Conservation (phyloP, 805 yeast genomes). For the Yarrowia divulgata region DNA sequence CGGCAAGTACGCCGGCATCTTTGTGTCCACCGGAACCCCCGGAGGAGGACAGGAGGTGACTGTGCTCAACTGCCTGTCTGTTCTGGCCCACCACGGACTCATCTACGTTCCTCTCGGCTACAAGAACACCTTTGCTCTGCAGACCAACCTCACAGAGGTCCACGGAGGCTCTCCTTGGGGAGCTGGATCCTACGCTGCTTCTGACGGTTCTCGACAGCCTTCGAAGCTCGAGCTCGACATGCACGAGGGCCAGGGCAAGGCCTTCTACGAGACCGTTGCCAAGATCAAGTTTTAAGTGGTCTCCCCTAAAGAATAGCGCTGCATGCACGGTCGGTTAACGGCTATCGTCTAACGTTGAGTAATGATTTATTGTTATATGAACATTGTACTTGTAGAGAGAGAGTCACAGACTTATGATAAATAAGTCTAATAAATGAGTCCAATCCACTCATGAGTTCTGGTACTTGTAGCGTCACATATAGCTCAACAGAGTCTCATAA, state of each 20-base stretch:
- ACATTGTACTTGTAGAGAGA: no score
- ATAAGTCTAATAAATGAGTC: no score
- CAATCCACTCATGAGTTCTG: no score
- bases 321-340: no score
- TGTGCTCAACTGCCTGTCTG: conserved; percentile 61
- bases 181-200: conserved; percentile 78
- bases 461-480: no score
- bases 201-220: conserved; percentile 77
- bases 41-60: conserved; percentile 86
- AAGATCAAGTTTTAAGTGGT: not conserved
- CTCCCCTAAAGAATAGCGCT: no score
- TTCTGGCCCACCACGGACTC: conserved; percentile 77
- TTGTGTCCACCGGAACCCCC: conserved; percentile 72
- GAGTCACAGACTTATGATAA: no score
- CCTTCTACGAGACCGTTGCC: conserved; percentile 59
- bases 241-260: conserved; percentile 71
- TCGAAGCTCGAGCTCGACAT: conserved; percentile 66
- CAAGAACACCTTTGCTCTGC: conserved; percentile 60
- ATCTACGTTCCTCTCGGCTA: conserved; percentile 81
- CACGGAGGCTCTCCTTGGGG: conserved; percentile 92
- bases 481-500: no score
- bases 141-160: conserved; percentile 65
- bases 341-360: no score
- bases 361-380: no score
- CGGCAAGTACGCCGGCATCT: conserved; percentile 78